Evolutionary conservation across 305 asterid genomes (phyloP).

Genomic region (Coffea humblotiana): DNA sequence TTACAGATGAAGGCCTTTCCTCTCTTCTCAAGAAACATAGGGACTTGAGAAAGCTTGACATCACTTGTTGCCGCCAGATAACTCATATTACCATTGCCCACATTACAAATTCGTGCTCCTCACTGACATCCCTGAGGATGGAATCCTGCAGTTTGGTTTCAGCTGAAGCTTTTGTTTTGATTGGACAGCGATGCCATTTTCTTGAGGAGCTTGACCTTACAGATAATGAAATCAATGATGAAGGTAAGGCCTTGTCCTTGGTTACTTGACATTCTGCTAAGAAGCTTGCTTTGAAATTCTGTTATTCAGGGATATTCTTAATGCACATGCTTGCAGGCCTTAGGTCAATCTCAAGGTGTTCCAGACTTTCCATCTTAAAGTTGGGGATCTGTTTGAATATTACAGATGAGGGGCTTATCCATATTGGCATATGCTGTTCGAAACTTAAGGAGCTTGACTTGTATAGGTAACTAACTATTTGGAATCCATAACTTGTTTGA

Average conservation of each 20-base stretch:
- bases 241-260: conserved; percentile 47
- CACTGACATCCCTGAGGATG: conserved; percentile 81
- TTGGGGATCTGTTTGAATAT: conserved; percentile 76
- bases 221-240: conserved; percentile 87
- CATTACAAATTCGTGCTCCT: conserved; percentile 71
- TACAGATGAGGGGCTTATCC: conserved; percentile 68
- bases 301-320: conserved; percentile 8
- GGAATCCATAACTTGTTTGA: background rate
- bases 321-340: conserved; percentile 46
- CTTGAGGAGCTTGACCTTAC: conserved; percentile 94
- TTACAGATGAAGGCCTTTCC: conserved; percentile 88
- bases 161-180: conserved; percentile 74
- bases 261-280: background rate
- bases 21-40: conserved; percentile 61
- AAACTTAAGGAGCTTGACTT: conserved; percentile 82
- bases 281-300: background rate
- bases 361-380: conserved; percentile 61
- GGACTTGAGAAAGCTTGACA: conserved; percentile 70
- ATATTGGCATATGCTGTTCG: conserved; percentile 64
- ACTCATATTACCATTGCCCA: conserved; percentile 66
- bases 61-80: conserved; percentile 91
- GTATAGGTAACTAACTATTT: conserved; percentile 59
- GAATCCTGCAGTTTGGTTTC: conserved; percentile 74
- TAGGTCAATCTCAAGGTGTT: conserved; percentile 68
- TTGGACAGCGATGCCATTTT: conserved; percentile 77